phyloP scores from a whole-genome alignment of 2,329 filamentous ascomycete species.

The Sporothrix brasiliensis region DNA sequence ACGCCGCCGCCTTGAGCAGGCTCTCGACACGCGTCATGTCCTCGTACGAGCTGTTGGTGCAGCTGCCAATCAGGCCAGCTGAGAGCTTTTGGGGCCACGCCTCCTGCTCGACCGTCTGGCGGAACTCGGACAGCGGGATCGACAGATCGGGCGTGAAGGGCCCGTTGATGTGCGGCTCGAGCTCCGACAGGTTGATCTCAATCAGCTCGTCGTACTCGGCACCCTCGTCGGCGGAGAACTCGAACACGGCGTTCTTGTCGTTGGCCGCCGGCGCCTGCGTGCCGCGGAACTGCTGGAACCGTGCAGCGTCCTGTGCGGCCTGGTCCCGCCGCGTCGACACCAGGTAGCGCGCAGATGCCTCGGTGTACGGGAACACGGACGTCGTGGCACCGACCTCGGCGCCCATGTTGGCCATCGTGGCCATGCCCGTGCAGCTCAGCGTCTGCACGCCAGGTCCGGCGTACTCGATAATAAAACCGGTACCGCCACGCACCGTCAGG shows the following conservation, averaged over 20 bases:
- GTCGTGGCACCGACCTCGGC: slow-evolving; percentile 93
- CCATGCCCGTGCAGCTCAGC: slow-evolving; percentile 90
- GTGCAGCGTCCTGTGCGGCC: slow-evolving; percentile 68
- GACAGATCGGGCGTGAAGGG: slow-evolving; percentile 96
- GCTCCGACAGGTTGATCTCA: slow-evolving; percentile 82
- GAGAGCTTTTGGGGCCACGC: slow-evolving; percentile 90
- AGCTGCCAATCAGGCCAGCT: slow-evolving; percentile 93
- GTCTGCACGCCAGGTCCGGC: slow-evolving; percentile 87
- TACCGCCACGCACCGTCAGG: slow-evolving; percentile 90
- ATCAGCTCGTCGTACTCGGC: slow-evolving; percentile 90
- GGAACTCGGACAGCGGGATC: slow-evolving; percentile 88
- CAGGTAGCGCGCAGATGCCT: slow-evolving; percentile 82
- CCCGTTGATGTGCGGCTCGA: slow-evolving; percentile 96
- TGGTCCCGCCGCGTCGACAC: slow-evolving; percentile 75
- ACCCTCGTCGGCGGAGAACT: slow-evolving; percentile 75
- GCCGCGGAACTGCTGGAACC: slow-evolving; percentile 59
- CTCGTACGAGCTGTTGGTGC: slow-evolving; percentile 98
- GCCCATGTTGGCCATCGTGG: slow-evolving; percentile 86
- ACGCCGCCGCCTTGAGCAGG: slow-evolving; percentile 85
- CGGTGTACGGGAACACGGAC: slow-evolving; percentile 90
- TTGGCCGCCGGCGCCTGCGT: slow-evolving; percentile 42
- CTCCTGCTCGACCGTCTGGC: slow-evolving; percentile 78
- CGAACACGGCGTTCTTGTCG: slow-evolving; percentile 56
- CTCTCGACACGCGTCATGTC: slow-evolving; percentile 97
- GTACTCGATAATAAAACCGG: slow-evolving; percentile 93